Conservation (phyloP, 305 asterid genomes). For the Fraxinus sp. region DNA sequence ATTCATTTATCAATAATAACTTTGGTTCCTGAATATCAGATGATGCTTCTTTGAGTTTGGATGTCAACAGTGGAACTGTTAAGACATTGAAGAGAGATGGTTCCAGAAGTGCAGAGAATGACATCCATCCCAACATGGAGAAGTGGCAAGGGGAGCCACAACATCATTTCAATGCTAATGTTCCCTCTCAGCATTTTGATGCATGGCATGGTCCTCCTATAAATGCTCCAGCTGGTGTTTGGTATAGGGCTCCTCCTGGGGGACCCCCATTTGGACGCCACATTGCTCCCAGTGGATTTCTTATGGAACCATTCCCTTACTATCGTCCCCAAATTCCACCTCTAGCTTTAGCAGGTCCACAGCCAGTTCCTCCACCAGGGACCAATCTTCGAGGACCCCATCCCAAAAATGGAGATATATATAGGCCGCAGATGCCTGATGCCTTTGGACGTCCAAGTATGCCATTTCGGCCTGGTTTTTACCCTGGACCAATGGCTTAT, state of each 20-base stretch:
- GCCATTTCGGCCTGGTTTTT: constrained; percentile 86
- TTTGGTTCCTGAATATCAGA: constrained; percentile 16
- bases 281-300: constrained; percentile 75
- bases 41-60: constrained; percentile 44
- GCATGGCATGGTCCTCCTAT: constrained; percentile 80
- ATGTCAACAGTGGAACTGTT: constrained; percentile 48
- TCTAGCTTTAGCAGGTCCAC: constrained; percentile 64
- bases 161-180: constrained; percentile 54
- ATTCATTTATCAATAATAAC: background rate
- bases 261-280: constrained; percentile 78
- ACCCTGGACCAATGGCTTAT: constrained; percentile 72
- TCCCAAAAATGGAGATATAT: constrained; percentile 76
- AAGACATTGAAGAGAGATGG: constrained; percentile 63
- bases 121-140: constrained; percentile 50
- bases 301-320: constrained; percentile 75
- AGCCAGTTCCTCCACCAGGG: constrained; percentile 60
- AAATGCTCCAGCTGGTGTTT: constrained; percentile 70
- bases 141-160: constrained; percentile 84
- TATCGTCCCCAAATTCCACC: constrained; percentile 75
- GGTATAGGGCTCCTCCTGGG: constrained; percentile 86
- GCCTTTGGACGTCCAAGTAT: constrained; percentile 73
- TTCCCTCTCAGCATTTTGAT: constrained; percentile 77
- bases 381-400: constrained; percentile 84
- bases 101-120: constrained; percentile 54
- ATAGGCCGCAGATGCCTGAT: constrained; percentile 75